Evolutionary conservation across 2,329 filamentous ascomycete species (phyloP), one percentile per base, ranked within the genome.

Genomic region (Pseudogymnoascus sp.): DNA sequence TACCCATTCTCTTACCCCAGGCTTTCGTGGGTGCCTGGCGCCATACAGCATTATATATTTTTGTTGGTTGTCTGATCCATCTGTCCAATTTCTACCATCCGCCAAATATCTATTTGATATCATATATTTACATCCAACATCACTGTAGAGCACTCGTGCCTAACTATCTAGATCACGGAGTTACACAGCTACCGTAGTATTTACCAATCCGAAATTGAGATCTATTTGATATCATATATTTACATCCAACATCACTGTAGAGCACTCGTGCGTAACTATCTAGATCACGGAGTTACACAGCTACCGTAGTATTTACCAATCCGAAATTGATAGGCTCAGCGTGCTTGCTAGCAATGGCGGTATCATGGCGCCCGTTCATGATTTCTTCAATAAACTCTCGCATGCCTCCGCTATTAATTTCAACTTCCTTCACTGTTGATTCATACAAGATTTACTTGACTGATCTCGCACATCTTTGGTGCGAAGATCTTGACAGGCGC

Each of bases 381-480:
- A 38, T 60, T 31, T 29, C 35, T 8, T 23, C 33, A 4, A 7
- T 60, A 16, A 29, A 60, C 35, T 21, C 58, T 14, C 35, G 58
- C 35, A 60, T 85, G 5, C 88, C 88, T 10, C 77, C 81, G 38
- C 78, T 92, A 6, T 78, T 92, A 35, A 78, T 89, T 45, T 88
- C 88, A 65, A 77, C 82, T 19, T 70, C 73, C 29, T 85, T 88
- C 69, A 76, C 76, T 4, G 60, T 76, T 14, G 74, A 79, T 11
- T 81, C 83, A 10, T 92, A 92, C 75, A 80, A 76, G 1, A 72
- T 92, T 29, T 80, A 83, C 63, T 71, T 93, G 39, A 91, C 88
- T 2, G 90, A 93, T 71, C 78, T 92, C 64, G 85, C 82, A 70
- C 82, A 86, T 66, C 77, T 92, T n/a, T 94, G 90, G 90, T 75